Evolutionary conservation across 495 filamentous ascomycete species (phyloP).

Genomic region (Xylaria sp.): DNA sequence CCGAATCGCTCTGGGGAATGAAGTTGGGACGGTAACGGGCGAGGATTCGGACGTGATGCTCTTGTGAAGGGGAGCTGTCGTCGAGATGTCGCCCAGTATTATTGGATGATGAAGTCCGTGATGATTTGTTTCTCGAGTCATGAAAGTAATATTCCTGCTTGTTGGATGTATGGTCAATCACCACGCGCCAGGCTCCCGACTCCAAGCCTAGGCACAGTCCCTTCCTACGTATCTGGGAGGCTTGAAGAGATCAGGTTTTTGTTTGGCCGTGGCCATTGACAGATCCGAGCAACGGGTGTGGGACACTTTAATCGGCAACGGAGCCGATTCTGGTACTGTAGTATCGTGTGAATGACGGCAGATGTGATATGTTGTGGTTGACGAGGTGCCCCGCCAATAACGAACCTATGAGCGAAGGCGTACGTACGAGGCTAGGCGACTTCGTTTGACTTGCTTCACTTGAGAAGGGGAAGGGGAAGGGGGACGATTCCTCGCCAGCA

Average conservation of each 20-base stretch:
- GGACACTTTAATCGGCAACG: neutral
- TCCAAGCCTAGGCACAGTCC: constrained; percentile 26
- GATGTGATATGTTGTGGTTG: neutral
- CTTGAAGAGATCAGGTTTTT: constrained; percentile 16
- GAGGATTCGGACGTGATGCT: constrained; percentile 34
- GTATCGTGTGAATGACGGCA: neutral
- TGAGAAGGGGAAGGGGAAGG: neutral
- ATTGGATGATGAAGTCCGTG: constrained; percentile 36
- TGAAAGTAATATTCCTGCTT: constrained; percentile 38
- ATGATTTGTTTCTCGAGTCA: constrained; percentile 39
- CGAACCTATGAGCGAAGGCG: neutral
- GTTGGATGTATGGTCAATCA: constrained; percentile 25
- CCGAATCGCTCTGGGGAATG: constrained; percentile 31
- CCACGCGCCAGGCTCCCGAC: constrained; percentile 35
- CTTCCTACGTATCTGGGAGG: constrained; percentile 16
- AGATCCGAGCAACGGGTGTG: constrained; percentile 2
- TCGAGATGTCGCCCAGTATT: constrained; percentile 30
- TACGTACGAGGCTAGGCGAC: neutral
- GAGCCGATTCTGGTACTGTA: neutral
- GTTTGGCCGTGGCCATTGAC: constrained; percentile 31
- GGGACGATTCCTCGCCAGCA: constrained; percentile 7
- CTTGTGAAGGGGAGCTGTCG: constrained; percentile 33
- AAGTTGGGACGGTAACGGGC: constrained; percentile 21
- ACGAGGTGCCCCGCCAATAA: constrained; percentile 19
- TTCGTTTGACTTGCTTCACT: neutral